These are phyloP conservation scores for Gaillardinia entomophila DNA, from an alignment of 805 yeast species.

Conservation along the genomic window DNA sequence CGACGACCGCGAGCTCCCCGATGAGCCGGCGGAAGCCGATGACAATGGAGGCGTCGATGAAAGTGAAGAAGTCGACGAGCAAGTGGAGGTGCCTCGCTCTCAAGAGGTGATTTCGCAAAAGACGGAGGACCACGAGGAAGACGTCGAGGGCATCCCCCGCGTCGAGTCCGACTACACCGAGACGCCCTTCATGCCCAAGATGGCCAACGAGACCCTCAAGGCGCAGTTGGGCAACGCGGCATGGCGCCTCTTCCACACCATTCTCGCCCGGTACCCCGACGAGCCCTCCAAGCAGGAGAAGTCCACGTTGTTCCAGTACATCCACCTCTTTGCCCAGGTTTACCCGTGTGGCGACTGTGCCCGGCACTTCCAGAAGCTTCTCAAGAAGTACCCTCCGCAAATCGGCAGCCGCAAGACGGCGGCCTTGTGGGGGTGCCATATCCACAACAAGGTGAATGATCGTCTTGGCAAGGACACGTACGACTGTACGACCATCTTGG, in stretches of 20 bases:
- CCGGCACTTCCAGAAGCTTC: conserved; percentile 70
- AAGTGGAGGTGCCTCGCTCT: too few species aligned
- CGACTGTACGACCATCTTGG: conserved; percentile 81
- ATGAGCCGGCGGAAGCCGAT: not conserved
- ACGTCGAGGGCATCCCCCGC: conserved; percentile 2
- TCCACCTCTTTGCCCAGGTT: conserved; percentile 77
- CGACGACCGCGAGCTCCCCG: not conserved
- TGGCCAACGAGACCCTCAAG: conserved; percentile 78
- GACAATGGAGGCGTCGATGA: not conserved
- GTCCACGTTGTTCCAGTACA: conserved; percentile 55
- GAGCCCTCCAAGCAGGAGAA: conserved; percentile 62
- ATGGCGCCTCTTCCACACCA: conserved; percentile 88
- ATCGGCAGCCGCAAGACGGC: conserved; percentile 70
- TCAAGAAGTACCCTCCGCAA: conserved; percentile 80
- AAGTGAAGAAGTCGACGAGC: conserved; percentile 1
- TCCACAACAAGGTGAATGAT: conserved; percentile 83
- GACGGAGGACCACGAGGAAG: not conserved
- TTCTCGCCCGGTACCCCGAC: conserved; percentile 88
- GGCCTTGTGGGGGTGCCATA: conserved; percentile 92
- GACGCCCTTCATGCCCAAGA: conserved; percentile 81
- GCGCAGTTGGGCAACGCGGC: conserved; percentile 88
- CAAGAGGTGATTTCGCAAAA: too few species aligned
- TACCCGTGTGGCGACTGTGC: conserved; percentile 99
- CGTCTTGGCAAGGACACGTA: conserved; percentile 62
- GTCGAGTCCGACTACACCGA: conserved; percentile 19